Percentiles rank a stretch among this genome's conserved stretches.
Evolutionary conservation across 371 early-diverging fungal genomes (phyloP).

Genomic region (Spiromyces aspiralis): DNA sequence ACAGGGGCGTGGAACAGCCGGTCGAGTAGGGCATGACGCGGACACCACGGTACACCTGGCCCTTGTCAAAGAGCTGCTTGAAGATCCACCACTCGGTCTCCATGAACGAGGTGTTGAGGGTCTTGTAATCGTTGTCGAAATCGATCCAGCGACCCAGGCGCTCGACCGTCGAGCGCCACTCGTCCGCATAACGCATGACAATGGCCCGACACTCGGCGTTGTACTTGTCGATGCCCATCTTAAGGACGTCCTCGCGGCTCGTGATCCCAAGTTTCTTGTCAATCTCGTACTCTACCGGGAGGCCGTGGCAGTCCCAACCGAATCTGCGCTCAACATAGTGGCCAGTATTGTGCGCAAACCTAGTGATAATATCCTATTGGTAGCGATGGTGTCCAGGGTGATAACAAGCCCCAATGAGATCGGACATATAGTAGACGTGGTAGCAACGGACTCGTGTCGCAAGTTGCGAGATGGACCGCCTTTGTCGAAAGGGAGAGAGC

Average conservation of each 20-base stretch:
- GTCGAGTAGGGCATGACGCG: slow-evolving; percentile 99
- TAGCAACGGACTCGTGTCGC: too few species aligned
- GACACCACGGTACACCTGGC: slow-evolving; percentile 94
- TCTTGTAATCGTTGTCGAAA: slow-evolving; percentile 99
- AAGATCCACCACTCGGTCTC: slow-evolving; percentile 99
- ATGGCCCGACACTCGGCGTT: slow-evolving; percentile 97
- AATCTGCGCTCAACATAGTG: slow-evolving; percentile 97
- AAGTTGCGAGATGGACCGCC: too few species aligned
- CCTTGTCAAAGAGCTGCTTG: slow-evolving; percentile 92
- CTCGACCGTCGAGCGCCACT: slow-evolving; percentile 96
- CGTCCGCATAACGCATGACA: slow-evolving; percentile 94
- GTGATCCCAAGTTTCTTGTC: slow-evolving; percentile 95
- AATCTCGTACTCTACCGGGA: slow-evolving; percentile 99
- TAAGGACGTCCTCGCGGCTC: slow-evolving; percentile 80
- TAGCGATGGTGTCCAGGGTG: not conserved
- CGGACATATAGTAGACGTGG: too few species aligned
- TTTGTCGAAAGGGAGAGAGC: too few species aligned
- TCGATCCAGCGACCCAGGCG: slow-evolving; percentile 99
- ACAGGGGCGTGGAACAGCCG: slow-evolving; percentile 91
- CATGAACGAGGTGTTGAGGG: slow-evolving; percentile 92
- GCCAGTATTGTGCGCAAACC: slow-evolving; percentile 96
- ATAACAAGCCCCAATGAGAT: not conserved
- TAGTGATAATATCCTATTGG: slow-evolving; percentile 88
- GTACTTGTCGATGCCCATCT: slow-evolving; percentile 98
- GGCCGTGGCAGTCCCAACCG: slow-evolving; percentile 99